A percentile compares a stretch with the other conserved stretches of the same genome.
phyloP scores from a whole-genome alignment of 331 rosid genomes.

The Malus hybrid region DNA sequence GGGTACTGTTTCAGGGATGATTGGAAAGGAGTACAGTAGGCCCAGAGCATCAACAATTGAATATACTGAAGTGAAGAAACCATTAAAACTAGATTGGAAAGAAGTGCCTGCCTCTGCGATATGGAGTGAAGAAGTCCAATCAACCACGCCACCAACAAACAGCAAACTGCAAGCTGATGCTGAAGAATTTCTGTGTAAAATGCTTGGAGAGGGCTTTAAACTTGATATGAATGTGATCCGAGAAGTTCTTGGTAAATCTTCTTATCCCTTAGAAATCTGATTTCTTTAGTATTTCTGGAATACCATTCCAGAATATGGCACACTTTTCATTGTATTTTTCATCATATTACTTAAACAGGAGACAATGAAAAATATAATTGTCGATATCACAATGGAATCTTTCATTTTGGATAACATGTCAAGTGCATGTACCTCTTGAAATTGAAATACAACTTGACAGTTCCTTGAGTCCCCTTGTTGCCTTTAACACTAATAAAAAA shows the following conservation, averaged over 20 bases:
- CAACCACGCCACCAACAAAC: constrained; percentile 1
- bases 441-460: not conserved
- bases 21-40: constrained; percentile 25
- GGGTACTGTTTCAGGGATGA: constrained; percentile 29
- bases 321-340: too few species aligned
- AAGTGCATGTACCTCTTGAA: too few species aligned
- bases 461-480: not conserved
- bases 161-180: not conserved
- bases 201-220: constrained; percentile 38
- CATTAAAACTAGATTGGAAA: constrained; percentile 17
- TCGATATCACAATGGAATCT: too few species aligned
- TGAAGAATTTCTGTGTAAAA: constrained; percentile 28
- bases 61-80: constrained; percentile 14
- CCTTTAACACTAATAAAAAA: not conserved
- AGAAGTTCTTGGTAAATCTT: constrained; percentile 33
- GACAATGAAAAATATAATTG: too few species aligned
- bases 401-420: too few species aligned
- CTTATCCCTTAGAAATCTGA: not conserved
- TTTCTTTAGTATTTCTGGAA: not conserved
- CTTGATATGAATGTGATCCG: constrained; percentile 24
- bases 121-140: constrained; percentile 18
- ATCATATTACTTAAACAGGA: too few species aligned
- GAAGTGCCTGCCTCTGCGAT: constrained; percentile 10
- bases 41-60: constrained; percentile 4
- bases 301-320: not conserved